Evolutionary conservation across 108 stramenopile genomes (phyloP), one percentile per base, ranked within the genome.

Genomic region (Epithemia pelagica): DNA sequence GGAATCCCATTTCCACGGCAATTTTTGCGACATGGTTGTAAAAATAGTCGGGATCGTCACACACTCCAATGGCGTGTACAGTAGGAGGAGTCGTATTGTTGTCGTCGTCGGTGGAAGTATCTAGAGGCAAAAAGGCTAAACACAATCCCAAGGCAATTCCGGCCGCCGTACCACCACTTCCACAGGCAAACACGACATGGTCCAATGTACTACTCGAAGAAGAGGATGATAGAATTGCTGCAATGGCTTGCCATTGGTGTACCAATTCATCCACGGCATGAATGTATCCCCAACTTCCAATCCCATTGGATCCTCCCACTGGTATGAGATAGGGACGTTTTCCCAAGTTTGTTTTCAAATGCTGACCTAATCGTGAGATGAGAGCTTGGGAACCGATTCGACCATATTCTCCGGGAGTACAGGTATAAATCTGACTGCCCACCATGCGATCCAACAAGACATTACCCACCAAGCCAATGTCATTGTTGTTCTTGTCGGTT

Each of bases 111-210:
- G n/a, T n/a, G n/a, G n/a, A n/a, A n/a, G n/a, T n/a, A n/a, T n/a
- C n/a, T n/a, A n/a, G n/a, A n/a, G n/a, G n/a, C 1, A 20, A 19
- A 54, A 70, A 70, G 20, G 82, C 86, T 54, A 89, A 55, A 27
- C 76, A 77, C 65, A 89, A 55, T 10, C 95, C 95, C 2, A 92
- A 28, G 10, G 81, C 54, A 70, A 96, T 76, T 8, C 95, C 95
- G 26, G 89, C 76, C 10, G 90, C 85, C 1, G 92, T 96, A 0
- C 95, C 95, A 32, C 95, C 95, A 76, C 80, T 82, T 5, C 95
- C 95, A 73, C 90, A 87, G 2, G 95, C 92, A 80, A 94, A 87
- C 18, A 96, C 89, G 24, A 96, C 75, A 69, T 95, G 90, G 74
- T 94, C 86, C 52, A 91, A 65, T 23, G 67, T 68, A 25, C 67